Base-by-base conservation (phyloP, 2,329 filamentous ascomycete genomes). In the Truncatella angustata region DNA sequence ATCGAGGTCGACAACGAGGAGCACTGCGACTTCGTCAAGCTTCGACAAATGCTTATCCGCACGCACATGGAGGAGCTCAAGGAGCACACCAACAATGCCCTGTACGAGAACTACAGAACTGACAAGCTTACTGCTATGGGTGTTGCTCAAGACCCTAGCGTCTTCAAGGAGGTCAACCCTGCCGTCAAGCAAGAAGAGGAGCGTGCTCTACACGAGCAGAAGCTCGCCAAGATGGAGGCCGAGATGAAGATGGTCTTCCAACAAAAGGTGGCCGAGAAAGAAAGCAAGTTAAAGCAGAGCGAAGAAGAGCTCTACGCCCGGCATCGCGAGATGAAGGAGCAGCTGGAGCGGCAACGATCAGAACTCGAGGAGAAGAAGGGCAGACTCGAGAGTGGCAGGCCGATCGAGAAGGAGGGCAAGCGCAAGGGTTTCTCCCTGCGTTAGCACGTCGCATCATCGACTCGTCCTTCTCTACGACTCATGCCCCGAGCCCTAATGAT, bases 201-300 rank as follows among this genome's bases (percentile, higher is more conserved):
- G 81, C 91, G 94, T 66, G 87, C 90, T 59, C 82, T 99, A 63
- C 94, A 99, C 82, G 94, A 99, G 78, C 92, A 97, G 82, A 99
- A 99, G 82, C 90, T 99, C 64, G 91, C 93, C 74, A 99, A 99
- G 90, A 99, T 99, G 94, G 94, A 99, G 76, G 86, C 91, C 68
- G 94, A 99, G 76, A 99, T 99, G 94, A 99, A 99, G 90, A 96
- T 97, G 90, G 94, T 99, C 63, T 99, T 99, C 91, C 94, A 97
- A 74, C 94, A 99, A 73, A 99, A 99, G 88, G 94, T 99, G 28
- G 86, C 91, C 61, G 94, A 99, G 76, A 99, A 99, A 82, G 94
- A 99, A 78, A 96, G 91, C 84, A 99, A 99, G 79, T 81, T 99
- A 72, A 96, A 96, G 80, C 94, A 97, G 79, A 96, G 91, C 81